Conservation (phyloP, 768 basidiomycete species). For the Rhizopogon rudus region DNA sequence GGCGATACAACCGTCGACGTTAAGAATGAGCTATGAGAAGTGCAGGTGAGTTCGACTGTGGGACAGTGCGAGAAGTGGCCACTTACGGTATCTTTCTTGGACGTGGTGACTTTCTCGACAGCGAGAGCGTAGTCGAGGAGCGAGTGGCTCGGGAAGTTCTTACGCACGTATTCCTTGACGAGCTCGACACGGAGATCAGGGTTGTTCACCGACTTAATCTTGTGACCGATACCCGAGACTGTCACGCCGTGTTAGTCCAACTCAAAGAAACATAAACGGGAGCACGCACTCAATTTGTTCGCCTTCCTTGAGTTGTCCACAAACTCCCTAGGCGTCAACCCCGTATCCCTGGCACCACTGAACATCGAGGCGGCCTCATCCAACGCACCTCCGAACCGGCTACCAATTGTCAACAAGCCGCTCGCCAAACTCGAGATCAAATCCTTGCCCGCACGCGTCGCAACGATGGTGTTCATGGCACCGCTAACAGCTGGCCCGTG, state of each 20-base stretch:
- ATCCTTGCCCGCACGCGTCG: constrained; percentile 98
- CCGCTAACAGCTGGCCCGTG: constrained; percentile 97
- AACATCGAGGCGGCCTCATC: constrained; percentile 98
- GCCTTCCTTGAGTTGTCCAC: constrained; percentile 90
- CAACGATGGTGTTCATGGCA: constrained; percentile 99
- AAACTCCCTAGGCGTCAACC: constrained; percentile 96
- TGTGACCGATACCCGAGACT: constrained; percentile 99
- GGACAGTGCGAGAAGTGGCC: background rate
- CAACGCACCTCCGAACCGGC: constrained; percentile 96
- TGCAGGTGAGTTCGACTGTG: no score
- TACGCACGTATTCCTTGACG: constrained; percentile 92
- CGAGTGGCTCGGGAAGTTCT: constrained; percentile 94
- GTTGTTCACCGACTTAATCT: constrained; percentile 99
- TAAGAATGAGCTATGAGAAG: constrained; percentile 71
- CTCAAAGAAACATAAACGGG: background rate
- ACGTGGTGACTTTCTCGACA: constrained; percentile 94
- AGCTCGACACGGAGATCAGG: constrained; percentile 90
- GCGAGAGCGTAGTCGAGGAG: constrained; percentile 93
- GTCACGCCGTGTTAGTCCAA: background rate
- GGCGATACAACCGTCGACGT: constrained; percentile 94
- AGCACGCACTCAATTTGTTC: constrained; percentile 81
- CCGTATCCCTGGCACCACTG: constrained; percentile 85
- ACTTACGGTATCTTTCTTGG: constrained; percentile 91
- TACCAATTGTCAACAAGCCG: constrained; percentile 95
- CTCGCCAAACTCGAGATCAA: constrained; percentile 94